A percentile compares a stretch with the other conserved stretches of the same genome.
These are phyloP conservation scores for Globisporangium lucens DNA, from an alignment of 352 stramenopile species.

Conservation along the genomic window DNA sequence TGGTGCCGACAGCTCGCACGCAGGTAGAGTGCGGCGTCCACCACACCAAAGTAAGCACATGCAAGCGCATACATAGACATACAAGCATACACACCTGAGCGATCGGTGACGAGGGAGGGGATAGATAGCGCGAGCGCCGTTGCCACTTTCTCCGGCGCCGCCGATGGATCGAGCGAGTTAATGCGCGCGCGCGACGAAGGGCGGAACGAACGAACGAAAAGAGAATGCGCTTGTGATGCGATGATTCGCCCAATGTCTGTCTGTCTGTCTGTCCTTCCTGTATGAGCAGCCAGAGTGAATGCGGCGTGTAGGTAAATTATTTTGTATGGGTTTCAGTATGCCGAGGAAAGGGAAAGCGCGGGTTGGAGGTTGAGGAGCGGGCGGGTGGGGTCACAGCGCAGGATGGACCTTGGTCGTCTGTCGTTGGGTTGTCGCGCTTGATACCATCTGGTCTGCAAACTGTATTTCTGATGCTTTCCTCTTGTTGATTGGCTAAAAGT, in stretches of 20 bases:
- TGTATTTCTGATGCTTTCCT: not conserved
- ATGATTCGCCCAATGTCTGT: not conserved
- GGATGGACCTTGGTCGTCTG: not conserved
- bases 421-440: not conserved
- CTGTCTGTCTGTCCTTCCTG: not conserved
- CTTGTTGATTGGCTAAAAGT: not conserved
- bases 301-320: not conserved
- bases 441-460: slow-evolving; percentile 1
- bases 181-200: not conserved
- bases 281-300: not conserved
- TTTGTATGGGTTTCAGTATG: slow-evolving; percentile 10
- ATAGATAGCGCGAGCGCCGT: not conserved
- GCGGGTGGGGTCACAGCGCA: not conserved
- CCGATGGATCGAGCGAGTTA: not conserved
- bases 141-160: slow-evolving; percentile 6
- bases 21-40: not conserved
- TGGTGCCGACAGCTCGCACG: not conserved
- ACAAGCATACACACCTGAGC: not conserved
- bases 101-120: not conserved
- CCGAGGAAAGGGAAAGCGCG: not conserved
- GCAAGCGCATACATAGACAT: not conserved
- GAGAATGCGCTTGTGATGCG: not conserved
- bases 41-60: not conserved
- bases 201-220: slow-evolving; percentile 5
- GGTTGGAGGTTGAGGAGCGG: not conserved